Evolutionary conservation across 306 rosid genomes (phyloP).

Genomic region (Mucuna pruriens): DNA sequence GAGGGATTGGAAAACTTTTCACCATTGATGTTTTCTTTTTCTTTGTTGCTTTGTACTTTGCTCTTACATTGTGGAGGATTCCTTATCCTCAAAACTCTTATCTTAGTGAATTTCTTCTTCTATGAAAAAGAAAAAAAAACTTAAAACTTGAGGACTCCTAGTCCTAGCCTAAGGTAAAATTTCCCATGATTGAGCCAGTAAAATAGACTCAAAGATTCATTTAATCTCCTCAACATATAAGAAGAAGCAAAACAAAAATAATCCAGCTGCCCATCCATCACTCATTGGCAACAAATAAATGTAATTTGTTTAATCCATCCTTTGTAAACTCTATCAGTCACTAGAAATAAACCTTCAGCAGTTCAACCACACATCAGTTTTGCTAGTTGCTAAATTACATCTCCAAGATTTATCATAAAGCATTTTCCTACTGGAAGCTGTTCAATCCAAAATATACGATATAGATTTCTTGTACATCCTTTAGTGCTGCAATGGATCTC

Average conservation of each 20-base stretch:
- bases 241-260: background rate
- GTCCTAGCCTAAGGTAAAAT: background rate
- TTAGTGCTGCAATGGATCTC: background rate
- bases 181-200: background rate
- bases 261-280: background rate
- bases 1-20: conserved; percentile 1
- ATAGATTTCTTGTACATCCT: background rate
- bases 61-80: background rate
- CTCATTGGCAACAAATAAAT: conserved; percentile 6
- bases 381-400: background rate
- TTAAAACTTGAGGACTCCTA: background rate
- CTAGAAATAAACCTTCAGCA: conserved; percentile 23
- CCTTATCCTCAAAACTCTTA: background rate
- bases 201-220: background rate
- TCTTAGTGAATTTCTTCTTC: background rate
- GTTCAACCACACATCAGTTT: conserved; percentile 8
- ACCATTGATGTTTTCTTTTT: background rate
- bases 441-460: background rate
- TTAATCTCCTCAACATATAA: conserved; percentile 6
- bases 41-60: background rate
- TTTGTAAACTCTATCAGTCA: background rate
- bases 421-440: conserved; percentile 17
- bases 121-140: background rate
- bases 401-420: background rate
- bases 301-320: background rate